A percentile compares a stretch with the other conserved stretches of the same genome.
phyloP scores from a whole-genome alignment of 2,329 filamentous ascomycete genomes.

The Juglanconis oblonga region DNA sequence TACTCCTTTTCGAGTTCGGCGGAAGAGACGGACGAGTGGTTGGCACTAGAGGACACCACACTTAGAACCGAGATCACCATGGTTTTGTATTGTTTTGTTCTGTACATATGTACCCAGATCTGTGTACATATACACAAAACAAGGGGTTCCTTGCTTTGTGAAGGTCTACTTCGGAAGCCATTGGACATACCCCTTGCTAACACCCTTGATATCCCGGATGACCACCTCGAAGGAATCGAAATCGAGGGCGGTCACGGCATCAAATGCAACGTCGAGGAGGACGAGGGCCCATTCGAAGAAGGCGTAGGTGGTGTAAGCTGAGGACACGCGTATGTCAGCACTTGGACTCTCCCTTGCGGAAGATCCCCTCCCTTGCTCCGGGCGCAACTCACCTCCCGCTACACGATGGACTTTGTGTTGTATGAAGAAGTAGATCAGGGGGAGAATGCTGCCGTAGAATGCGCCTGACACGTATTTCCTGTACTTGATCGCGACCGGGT shows the following conservation, averaged over 20 bases:
- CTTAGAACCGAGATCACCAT: conserved; percentile 36
- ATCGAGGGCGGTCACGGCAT: conserved; percentile 89
- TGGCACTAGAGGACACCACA: conserved; percentile 40
- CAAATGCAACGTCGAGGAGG: conserved; percentile 92
- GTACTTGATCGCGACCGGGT: conserved; percentile 79
- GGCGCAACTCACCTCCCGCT: conserved; percentile 70
- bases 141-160: conserved; percentile 1
- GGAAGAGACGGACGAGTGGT: conserved; percentile 43
- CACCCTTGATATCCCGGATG: conserved; percentile 82
- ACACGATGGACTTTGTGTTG: conserved; percentile 97
- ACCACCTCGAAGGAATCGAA: conserved; percentile 86
- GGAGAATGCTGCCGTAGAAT: conserved; percentile 89
- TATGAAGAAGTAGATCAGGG: conserved; percentile 94
- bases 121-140: conserved; percentile 11
- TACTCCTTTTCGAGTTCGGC: conserved; percentile 65
- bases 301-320: conserved; percentile 94
- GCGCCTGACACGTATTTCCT: conserved; percentile 77
- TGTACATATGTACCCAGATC: conserved; percentile 19
- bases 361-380: not conserved
- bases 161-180: conserved; percentile 81
- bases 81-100: conserved; percentile 3
- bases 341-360: not conserved
- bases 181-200: conserved; percentile 97
- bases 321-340: conserved; percentile 7
- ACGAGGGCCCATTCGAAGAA: conserved; percentile 98